phyloP scores from a whole-genome alignment of 257 asterid genomes.

The Nicotiana otophora region DNA sequence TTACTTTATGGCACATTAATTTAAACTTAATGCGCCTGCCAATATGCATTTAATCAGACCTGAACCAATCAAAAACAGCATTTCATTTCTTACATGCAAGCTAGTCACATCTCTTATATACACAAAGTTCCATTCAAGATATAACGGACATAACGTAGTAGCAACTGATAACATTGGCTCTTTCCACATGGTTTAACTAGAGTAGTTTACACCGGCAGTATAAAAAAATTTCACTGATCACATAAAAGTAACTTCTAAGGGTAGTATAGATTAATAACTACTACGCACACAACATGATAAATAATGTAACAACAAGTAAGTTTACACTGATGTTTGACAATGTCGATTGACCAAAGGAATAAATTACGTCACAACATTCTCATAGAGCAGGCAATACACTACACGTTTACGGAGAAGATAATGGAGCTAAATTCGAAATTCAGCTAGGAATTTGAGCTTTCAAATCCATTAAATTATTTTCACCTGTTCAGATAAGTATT shows the following conservation, averaged over 20 bases:
- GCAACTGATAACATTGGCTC: background rate
- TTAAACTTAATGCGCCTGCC: conserved; percentile 24
- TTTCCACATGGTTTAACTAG: background rate
- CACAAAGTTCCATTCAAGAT: background rate
- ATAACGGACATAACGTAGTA: conserved; percentile 7
- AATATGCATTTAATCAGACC: conserved; percentile 16
- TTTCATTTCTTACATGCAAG: conserved; percentile 22
- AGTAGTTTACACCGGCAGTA: background rate
- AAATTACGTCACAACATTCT: conserved; percentile 15
- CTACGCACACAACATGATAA: too few relatives aligned
- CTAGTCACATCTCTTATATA: conserved; percentile 2
- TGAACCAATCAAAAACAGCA: conserved; percentile 22
- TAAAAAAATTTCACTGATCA: too few relatives aligned
- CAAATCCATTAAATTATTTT: background rate
- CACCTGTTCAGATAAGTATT: too few relatives aligned
- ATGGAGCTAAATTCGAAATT: background rate
- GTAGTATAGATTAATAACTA: too few relatives aligned
- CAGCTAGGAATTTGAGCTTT: background rate
- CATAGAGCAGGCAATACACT: conserved; percentile 6
- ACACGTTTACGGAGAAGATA: conserved; percentile 22
- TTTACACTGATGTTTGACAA: background rate
- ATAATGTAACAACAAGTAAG: too few relatives aligned
- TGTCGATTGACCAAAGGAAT: conserved; percentile 33
- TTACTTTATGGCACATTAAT: conserved; percentile 7
- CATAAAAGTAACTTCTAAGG: too few relatives aligned